Conservation (phyloP, 2,329 filamentous ascomycete species). For the Fusarium mexicanum region DNA sequence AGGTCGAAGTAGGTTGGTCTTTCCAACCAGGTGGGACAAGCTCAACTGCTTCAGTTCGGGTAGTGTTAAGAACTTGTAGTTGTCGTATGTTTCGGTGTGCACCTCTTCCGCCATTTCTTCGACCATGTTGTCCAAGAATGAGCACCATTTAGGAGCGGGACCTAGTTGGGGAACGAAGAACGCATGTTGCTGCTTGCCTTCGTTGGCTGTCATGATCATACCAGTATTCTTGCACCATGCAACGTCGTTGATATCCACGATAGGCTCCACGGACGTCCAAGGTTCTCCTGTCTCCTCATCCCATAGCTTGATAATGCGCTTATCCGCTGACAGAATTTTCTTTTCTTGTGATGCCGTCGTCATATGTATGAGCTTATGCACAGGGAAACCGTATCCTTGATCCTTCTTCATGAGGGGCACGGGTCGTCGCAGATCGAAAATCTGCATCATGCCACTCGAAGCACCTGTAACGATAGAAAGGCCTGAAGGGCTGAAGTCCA, state of each 20-base stretch:
- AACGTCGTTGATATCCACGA: slow-evolving; percentile 94
- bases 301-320: slow-evolving; percentile 97
- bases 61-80: slow-evolving; percentile 96
- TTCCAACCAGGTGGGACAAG: slow-evolving; percentile 87
- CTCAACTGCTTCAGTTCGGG: slow-evolving; percentile 87
- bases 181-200: slow-evolving; percentile 92
- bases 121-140: slow-evolving; percentile 95
- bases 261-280: slow-evolving; percentile 95
- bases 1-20: slow-evolving; percentile 86
- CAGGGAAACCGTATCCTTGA: slow-evolving; percentile 92
- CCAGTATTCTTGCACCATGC: slow-evolving; percentile 92
- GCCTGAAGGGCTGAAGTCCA: slow-evolving; percentile 86
- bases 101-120: slow-evolving; percentile 96
- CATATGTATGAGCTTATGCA: slow-evolving; percentile 82
- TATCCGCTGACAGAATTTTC: slow-evolving; percentile 92
- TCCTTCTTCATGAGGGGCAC: slow-evolving; percentile 89
- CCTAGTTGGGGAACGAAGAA: slow-evolving; percentile 96
- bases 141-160: slow-evolving; percentile 93
- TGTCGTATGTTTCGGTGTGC: slow-evolving; percentile 89
- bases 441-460: slow-evolving; percentile 86
- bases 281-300: slow-evolving; percentile 82
- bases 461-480: slow-evolving; percentile 87
- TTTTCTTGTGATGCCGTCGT: slow-evolving; percentile 79
- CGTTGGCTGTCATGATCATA: slow-evolving; percentile 96
- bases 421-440: slow-evolving; percentile 92